phyloP scores from a whole-genome alignment of 1,284 basidiomycete genomes.

The Trichosporon ovoides region DNA sequence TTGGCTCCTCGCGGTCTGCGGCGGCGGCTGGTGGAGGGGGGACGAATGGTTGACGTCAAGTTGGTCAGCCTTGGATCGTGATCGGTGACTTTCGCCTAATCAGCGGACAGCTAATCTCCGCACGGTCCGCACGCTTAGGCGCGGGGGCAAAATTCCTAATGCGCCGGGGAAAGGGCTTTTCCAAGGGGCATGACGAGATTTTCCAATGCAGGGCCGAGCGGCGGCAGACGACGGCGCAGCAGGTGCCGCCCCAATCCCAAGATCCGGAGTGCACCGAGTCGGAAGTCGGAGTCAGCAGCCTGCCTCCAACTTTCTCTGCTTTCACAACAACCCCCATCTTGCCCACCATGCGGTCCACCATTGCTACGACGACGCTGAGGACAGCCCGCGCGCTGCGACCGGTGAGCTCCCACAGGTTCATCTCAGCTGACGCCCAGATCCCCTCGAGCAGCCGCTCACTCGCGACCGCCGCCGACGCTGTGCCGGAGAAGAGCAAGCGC shows the following conservation, averaged over 20 bases:
- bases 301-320: background rate
- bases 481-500: conserved; percentile 13
- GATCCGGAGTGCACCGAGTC: background rate
- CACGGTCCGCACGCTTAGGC: background rate
- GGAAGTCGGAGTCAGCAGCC: background rate
- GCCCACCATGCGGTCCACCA: background rate
- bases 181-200: conserved; percentile 4
- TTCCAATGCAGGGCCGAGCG: background rate
- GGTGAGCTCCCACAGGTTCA: too few species aligned
- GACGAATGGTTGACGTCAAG: background rate
- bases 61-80: background rate
- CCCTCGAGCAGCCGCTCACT: conserved; percentile 23
- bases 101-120: too few species aligned
- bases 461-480: conserved; percentile 27
- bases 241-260: background rate
- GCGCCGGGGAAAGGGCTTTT: background rate
- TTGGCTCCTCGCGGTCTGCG: too few species aligned
- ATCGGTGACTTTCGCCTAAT: background rate
- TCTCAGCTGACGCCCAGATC: conserved; percentile 9
- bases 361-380: background rate
- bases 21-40: background rate
- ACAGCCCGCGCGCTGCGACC: background rate
- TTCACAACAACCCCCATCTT: conserved; percentile 1
- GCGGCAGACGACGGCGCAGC: background rate
- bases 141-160: background rate